Conservation (phyloP, 192 early-diverging fungal species). For the Thamnidium elegans region DNA sequence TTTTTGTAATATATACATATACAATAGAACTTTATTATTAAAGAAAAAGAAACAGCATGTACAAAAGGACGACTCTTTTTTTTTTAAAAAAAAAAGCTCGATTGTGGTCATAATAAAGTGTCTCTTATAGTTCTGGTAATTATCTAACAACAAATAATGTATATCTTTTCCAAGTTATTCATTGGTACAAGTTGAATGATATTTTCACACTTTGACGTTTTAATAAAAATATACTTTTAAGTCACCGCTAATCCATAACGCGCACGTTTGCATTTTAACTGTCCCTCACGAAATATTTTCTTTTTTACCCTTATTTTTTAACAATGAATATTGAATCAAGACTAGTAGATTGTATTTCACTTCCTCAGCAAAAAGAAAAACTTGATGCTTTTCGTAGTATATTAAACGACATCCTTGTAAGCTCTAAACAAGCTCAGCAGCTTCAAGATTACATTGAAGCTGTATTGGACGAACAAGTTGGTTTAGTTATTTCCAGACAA, state of each 20-base stretch:
- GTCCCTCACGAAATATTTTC: not conserved
- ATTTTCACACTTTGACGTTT: too few relatives aligned
- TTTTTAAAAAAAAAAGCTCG: too few relatives aligned
- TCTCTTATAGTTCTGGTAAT: too few relatives aligned
- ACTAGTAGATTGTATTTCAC: conserved; percentile 12
- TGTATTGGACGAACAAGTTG: conserved; percentile 63
- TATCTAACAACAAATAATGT: too few relatives aligned
- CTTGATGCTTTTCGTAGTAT: conserved; percentile 25
- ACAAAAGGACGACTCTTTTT: too few relatives aligned
- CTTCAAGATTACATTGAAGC: conserved; percentile 51
- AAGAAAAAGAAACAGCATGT: not conserved
- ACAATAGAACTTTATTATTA: not conserved
- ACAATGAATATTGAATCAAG: conserved; percentile 21
- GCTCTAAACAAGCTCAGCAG: not conserved
- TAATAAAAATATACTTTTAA: too few relatives aligned
- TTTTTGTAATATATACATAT: not conserved
- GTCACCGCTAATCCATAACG: too few relatives aligned
- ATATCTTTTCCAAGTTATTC: too few relatives aligned
- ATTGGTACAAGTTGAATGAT: too few relatives aligned
- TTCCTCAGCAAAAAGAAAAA: conserved; percentile 33
- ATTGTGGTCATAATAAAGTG: too few relatives aligned
- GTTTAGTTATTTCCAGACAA: conserved; percentile 73
- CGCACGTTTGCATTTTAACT: not conserved
- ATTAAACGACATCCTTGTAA: conserved; percentile 20
- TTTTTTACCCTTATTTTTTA: not conserved